These are phyloP conservation scores for Primulina huaijiensis DNA, from an alignment of 257 asterid genomes.

Conservation along the genomic window DNA sequence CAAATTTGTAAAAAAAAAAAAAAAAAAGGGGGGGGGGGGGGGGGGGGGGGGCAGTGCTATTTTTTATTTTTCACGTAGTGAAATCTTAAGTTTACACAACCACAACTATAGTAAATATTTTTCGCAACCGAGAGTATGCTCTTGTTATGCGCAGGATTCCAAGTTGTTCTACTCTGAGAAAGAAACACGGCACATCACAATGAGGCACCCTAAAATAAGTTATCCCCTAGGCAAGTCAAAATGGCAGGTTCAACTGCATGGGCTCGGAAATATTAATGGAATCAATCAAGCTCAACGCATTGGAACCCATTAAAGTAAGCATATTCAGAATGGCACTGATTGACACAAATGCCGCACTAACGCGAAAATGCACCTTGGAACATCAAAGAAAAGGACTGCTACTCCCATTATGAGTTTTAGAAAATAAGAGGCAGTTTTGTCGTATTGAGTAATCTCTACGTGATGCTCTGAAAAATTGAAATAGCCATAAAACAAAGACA, in stretches of 20 bases:
- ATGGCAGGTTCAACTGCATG: not conserved
- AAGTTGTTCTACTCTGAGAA: not conserved
- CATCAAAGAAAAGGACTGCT: constrained; percentile 30
- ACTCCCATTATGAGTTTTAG: constrained; percentile 31
- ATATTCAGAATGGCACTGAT: constrained; percentile 25
- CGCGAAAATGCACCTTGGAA: constrained; percentile 23
- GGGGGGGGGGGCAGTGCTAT: no score
- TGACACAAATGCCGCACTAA: constrained; percentile 31
- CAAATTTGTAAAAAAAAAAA: no score
- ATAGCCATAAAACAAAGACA: no score
- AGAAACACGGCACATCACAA: not conserved
- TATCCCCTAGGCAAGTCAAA: not conserved
- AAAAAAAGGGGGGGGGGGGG: no score
- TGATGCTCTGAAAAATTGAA: constrained; percentile 3
- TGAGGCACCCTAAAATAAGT: not conserved
- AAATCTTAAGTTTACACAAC: not conserved
- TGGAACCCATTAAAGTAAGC: constrained; percentile 21
- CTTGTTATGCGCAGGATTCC: not conserved
- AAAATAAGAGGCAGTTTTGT: constrained; percentile 19
- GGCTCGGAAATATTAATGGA: not conserved
- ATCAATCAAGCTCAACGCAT: constrained; percentile 7
- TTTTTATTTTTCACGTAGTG: not conserved
- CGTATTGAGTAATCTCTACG: constrained; percentile 16
- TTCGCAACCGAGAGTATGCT: no score
- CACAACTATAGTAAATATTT: not conserved